Conservation (phyloP, 2,329 filamentous ascomycete genomes). For the Alternaria incomplexa region DNA sequence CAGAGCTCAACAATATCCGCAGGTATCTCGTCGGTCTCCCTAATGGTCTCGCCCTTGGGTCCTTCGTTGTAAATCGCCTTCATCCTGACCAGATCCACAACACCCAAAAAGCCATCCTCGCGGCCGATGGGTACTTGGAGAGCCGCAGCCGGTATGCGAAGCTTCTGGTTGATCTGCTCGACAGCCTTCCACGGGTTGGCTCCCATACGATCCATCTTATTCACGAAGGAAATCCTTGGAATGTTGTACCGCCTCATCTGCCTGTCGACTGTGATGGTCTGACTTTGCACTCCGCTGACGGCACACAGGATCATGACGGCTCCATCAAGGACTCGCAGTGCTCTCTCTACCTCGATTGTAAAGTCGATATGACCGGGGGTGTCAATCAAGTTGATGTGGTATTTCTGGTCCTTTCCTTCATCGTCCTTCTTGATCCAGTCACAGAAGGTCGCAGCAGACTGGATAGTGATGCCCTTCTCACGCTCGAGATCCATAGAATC, state of each 20-base stretch:
- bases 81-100: slow-evolving; percentile 92
- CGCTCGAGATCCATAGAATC: slow-evolving; percentile 99
- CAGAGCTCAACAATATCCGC: slow-evolving; percentile 77
- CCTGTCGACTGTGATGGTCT: slow-evolving; percentile 96
- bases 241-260: slow-evolving; percentile 99
- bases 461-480: slow-evolving; percentile 98
- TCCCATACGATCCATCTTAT: slow-evolving; percentile 99
- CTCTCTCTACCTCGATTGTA: slow-evolving; percentile 97
- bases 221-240: slow-evolving; percentile 93
- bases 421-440: slow-evolving; percentile 87
- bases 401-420: slow-evolving; percentile 79
- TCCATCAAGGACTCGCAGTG: slow-evolving; percentile 90
- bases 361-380: slow-evolving; percentile 99
- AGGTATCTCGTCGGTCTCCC: slow-evolving; percentile 80
- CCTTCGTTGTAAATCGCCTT: slow-evolving; percentile 93
- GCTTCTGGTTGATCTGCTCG: slow-evolving; percentile 95
- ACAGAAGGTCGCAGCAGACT: slow-evolving; percentile 96
- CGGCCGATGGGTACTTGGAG: slow-evolving; percentile 92
- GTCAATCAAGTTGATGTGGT: slow-evolving; percentile 98
- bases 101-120: slow-evolving; percentile 90
- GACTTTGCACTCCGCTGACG: slow-evolving; percentile 94
- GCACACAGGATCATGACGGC: slow-evolving; percentile 99
- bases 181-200: slow-evolving; percentile 98
- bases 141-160: slow-evolving; percentile 90
- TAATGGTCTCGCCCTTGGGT: slow-evolving; percentile 74